phyloP scores from a whole-genome alignment of 2,329 filamentous ascomycete genomes.

The Ceratocystiopsis brevicomis region DNA sequence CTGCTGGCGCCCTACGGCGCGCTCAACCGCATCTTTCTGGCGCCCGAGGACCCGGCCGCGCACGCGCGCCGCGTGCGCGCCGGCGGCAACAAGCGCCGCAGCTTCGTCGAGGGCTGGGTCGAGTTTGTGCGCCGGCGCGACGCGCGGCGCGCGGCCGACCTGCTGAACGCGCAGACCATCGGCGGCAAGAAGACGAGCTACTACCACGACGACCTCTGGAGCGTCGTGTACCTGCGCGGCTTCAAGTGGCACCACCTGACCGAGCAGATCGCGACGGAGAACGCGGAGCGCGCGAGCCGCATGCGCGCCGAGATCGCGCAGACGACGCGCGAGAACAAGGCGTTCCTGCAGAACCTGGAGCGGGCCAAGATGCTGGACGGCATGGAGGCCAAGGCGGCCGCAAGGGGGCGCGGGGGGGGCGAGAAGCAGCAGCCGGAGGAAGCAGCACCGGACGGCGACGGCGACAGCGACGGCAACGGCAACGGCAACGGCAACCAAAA shows the following conservation, averaged over 20 bases:
- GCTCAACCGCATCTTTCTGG: conserved; percentile 61
- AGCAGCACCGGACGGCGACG: conserved; percentile 5
- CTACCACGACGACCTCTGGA: conserved; percentile 79
- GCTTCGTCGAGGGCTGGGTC: conserved; percentile 73
- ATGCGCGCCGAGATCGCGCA: conserved; percentile 62
- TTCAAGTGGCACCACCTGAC: conserved; percentile 66
- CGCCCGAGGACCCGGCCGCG: conserved; percentile 50
- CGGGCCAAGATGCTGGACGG: conserved; percentile 60
- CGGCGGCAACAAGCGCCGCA: conserved; percentile 68
- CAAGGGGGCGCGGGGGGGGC: conserved; percentile 18
- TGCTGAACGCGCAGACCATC: conserved; percentile 59
- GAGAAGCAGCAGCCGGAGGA: conserved; percentile 9
- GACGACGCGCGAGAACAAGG: conserved; percentile 61
- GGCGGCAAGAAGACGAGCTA: conserved; percentile 70
- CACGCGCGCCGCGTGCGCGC: conserved; percentile 47
- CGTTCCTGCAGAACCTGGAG: conserved; percentile 64
- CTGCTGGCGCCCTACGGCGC: conserved; percentile 57
- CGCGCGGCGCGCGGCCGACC: conserved; percentile 56
- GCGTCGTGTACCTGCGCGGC: conserved; percentile 58
- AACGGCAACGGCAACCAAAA: conserved; percentile 10
- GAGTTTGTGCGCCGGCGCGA: conserved; percentile 62
- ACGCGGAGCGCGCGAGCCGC: conserved; percentile 57
- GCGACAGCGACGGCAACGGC: conserved; percentile 2
- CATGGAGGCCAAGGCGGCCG: conserved; percentile 43
- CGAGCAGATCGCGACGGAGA: conserved; percentile 64